These are phyloP conservation scores for Epichloe bromicola DNA, from an alignment of 2,329 filamentous ascomycete genomes.

Conservation along the genomic window DNA sequence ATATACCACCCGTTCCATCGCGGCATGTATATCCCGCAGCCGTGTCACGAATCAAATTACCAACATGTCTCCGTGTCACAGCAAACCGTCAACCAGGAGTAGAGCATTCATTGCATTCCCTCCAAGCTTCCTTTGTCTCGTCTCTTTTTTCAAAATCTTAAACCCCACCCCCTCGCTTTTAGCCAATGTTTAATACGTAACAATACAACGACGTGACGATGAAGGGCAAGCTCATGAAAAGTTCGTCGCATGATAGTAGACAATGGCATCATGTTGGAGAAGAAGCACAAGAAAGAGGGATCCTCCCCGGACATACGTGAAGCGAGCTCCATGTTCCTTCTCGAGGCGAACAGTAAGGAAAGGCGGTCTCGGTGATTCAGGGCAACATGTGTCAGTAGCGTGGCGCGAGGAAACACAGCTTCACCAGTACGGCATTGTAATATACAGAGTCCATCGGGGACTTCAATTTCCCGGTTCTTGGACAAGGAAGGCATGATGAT, in stretches of 20 bases:
- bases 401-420: not conserved
- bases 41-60: not conserved
- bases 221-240: constrained; percentile 3
- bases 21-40: not conserved
- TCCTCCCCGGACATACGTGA: not conserved
- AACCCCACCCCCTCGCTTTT: not conserved
- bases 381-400: not conserved
- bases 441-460: not conserved
- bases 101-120: constrained; percentile 4
- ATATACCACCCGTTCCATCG: not conserved
- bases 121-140: constrained; percentile 1
- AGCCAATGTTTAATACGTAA: constrained; percentile 16
- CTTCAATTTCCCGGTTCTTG: not conserved
- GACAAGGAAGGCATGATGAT: not conserved
- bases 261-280: constrained; percentile 10
- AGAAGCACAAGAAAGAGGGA: constrained; percentile 6
- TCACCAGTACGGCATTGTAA: constrained; percentile 1
- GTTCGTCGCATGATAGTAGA: constrained; percentile 16
- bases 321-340: not conserved
- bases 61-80: constrained; percentile 10
- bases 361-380: not conserved
- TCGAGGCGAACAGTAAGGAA: not conserved
- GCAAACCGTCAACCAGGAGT: constrained; percentile 26
- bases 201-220: constrained; percentile 18
- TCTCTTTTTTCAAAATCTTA: not conserved